These are phyloP conservation scores for Syzygium aqueum DNA, from an alignment of 345 rosid genomes.

Conservation along the genomic window DNA sequence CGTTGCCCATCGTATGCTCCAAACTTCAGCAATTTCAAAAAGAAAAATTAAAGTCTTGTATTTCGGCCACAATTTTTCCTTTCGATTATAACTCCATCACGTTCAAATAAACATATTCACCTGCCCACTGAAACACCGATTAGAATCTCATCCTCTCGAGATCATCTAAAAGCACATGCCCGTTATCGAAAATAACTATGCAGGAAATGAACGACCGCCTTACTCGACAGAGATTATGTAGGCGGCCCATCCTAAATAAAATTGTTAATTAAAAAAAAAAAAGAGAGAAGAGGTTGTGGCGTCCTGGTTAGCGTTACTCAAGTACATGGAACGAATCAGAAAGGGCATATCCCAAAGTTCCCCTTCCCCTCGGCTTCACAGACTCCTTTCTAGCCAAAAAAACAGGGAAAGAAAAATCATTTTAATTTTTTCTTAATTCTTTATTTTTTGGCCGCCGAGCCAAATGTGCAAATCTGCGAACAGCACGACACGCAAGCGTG, in stretches of 20 bases:
- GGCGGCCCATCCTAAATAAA: neutral
- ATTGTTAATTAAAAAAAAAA: neutral
- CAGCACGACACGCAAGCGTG: neutral
- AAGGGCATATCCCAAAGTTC: neutral
- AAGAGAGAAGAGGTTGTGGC: no score
- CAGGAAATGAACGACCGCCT: neutral
- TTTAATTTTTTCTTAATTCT: no score
- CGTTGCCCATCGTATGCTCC: neutral
- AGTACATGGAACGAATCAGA: neutral
- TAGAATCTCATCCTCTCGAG: neutral
- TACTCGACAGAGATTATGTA: rapidly evolving
- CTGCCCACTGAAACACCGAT: rapidly evolving
- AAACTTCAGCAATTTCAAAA: neutral
- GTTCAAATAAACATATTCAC: rapidly evolving
- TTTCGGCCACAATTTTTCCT: neutral
- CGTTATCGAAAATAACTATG: neutral
- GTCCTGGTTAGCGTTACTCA: neutral
- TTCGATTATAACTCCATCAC: rapidly evolving
- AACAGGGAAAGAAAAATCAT: neutral
- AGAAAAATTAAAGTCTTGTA: neutral
- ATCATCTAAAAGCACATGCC: neutral
- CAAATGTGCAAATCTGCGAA: neutral
- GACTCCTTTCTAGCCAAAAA: neutral
- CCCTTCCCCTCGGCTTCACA: neutral
- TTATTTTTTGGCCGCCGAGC: neutral